A percentile compares a stretch with the other conserved stretches of the same genome.
Conservation (phyloP, 257 asterid species). For the Solanum pennellii region DNA sequence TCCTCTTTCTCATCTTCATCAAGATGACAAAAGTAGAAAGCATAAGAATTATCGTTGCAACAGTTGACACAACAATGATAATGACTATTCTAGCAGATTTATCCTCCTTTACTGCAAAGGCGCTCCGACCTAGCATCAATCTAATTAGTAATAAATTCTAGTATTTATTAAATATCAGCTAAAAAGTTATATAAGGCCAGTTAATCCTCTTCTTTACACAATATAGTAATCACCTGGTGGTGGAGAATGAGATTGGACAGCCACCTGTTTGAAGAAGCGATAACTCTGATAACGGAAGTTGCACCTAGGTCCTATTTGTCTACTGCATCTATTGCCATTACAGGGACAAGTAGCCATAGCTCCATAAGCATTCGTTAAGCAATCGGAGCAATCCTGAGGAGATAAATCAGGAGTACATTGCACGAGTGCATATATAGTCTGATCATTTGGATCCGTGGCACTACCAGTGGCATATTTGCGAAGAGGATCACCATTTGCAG, state of each 20-base stretch:
- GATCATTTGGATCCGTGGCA: background rate
- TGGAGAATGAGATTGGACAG: background rate
- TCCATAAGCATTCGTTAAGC: background rate
- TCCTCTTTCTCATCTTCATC: background rate
- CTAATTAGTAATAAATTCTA: background rate
- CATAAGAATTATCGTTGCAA: background rate
- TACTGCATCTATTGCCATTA: background rate
- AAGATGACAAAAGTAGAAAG: background rate
- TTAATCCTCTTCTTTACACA: background rate
- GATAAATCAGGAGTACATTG: constrained; percentile 28
- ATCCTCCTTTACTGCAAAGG: background rate
- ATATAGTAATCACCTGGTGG: background rate
- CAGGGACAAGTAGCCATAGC: background rate
- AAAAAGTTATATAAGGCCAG: background rate
- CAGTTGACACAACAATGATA: background rate
- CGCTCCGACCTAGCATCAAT: background rate
- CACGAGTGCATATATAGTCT: background rate
- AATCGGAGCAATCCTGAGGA: background rate
- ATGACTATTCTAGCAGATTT: background rate
- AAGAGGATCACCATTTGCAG: background rate
- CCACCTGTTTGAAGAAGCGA: background rate
- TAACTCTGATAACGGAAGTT: background rate
- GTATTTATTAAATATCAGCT: too few relatives aligned
- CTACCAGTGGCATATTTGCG: constrained; percentile 5
- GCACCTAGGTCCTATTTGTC: constrained; percentile 3